phyloP scores from a whole-genome alignment of 768 basidiomycete genomes.

The Boletus pseudo-olivaceus region DNA sequence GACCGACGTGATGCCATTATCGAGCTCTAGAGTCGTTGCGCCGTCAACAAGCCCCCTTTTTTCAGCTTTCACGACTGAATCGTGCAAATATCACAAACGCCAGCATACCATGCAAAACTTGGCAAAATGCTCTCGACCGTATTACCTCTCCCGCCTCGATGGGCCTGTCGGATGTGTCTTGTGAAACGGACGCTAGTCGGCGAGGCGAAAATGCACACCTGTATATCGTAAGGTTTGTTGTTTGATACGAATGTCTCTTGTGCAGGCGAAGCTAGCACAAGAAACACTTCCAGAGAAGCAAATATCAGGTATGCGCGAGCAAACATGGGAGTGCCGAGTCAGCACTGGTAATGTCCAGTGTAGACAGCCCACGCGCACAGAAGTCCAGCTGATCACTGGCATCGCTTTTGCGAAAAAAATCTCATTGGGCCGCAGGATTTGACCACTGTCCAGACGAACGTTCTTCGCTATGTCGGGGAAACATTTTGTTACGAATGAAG shows the following conservation, averaged over 20 bases:
- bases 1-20: constrained; percentile 74
- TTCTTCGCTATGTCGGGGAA: constrained; percentile 13
- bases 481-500: not conserved
- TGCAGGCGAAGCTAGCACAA: constrained; percentile 27
- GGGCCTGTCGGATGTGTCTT: constrained; percentile 43
- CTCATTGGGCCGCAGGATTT: constrained; percentile 12
- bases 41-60: constrained; percentile 71
- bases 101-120: constrained; percentile 66
- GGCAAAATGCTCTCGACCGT: constrained; percentile 70
- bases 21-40: constrained; percentile 72
- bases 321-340: constrained; percentile 12
- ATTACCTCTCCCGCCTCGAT: constrained; percentile 75
- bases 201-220: constrained; percentile 33
- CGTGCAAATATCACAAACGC: constrained; percentile 8
- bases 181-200: constrained; percentile 3
- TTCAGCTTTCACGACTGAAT: constrained; percentile 3
- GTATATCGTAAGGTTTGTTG: constrained; percentile 45
- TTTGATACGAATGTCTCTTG: constrained; percentile 23
- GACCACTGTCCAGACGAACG: constrained; percentile 30
- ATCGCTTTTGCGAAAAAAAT: not conserved
- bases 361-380: not conserved
- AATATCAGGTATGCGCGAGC: constrained; percentile 8
- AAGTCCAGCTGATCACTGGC: not conserved
- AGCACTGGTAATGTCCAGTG: not conserved
- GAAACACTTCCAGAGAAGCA: not conserved